phyloP scores from a whole-genome alignment of 202 grass and related monocot genomes.

The Bolboschoenoplectus hybrid region DNA sequence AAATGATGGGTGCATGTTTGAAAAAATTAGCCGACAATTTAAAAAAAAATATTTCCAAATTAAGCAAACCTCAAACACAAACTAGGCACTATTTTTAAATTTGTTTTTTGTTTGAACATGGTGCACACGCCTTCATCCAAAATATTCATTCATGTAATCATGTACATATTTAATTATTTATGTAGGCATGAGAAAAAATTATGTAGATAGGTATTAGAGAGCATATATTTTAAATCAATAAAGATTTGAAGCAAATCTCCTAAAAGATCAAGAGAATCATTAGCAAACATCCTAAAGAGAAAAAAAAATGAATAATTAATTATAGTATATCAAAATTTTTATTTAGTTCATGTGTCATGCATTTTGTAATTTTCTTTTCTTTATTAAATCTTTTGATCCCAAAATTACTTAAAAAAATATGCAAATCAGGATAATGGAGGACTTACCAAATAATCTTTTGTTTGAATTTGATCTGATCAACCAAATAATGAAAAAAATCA shows the following conservation, averaged over 20 bases:
- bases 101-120: not conserved
- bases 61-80: not conserved
- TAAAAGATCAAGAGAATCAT: not conserved
- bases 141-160: not conserved
- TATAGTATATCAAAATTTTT: not conserved
- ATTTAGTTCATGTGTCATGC: not conserved
- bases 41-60: not conserved
- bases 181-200: not conserved
- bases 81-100: not conserved
- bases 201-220: not conserved
- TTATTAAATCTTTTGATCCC: not conserved
- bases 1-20: not conserved
- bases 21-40: not conserved
- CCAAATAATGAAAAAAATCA: too few relatives aligned
- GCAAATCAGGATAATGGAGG: too few relatives aligned
- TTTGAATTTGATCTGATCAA: too few relatives aligned
- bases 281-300: not conserved
- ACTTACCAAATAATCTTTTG: too few relatives aligned
- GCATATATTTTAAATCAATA: not conserved
- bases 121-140: not conserved
- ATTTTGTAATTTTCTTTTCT: not conserved
- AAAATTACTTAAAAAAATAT: not conserved
- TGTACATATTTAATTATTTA: not conserved
- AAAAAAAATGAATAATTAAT: not conserved
- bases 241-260: not conserved